phyloP scores from a whole-genome alignment of 2,329 filamentous ascomycete species.

The Davidsoniella virescens region DNA sequence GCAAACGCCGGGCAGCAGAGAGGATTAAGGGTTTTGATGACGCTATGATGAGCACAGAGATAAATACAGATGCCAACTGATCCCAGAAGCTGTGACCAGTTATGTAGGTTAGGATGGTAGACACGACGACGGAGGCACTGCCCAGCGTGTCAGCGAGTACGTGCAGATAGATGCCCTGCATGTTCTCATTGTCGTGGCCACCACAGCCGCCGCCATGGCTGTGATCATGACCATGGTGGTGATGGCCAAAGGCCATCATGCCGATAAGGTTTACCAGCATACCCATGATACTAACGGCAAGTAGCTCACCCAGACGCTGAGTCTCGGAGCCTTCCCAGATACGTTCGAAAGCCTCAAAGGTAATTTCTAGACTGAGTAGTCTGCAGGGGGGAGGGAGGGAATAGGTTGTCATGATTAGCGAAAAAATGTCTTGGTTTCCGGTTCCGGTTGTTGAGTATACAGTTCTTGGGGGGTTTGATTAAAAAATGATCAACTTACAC shows the following conservation, averaged over 20 bases:
- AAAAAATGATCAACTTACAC: constrained; percentile 39
- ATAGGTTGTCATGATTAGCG: background rate
- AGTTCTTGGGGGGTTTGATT: background rate
- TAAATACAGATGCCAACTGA: constrained; percentile 82
- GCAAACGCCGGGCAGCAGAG: constrained; percentile 64
- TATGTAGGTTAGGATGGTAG: constrained; percentile 72
- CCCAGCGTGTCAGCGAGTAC: constrained; percentile 89
- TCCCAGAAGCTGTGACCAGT: constrained; percentile 91
- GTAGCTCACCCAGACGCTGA: constrained; percentile 67
- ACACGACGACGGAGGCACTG: constrained; percentile 85
- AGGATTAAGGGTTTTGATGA: constrained; percentile 78
- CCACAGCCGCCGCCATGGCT: constrained; percentile 21
- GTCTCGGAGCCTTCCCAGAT: constrained; percentile 72
- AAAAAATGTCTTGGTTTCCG: background rate
- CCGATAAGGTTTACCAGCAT: constrained; percentile 84
- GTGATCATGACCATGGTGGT: constrained; percentile 39
- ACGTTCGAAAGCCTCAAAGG: constrained; percentile 83
- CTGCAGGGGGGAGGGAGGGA: constrained; percentile 24
- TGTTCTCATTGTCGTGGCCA: constrained; percentile 83
- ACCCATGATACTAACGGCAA: constrained; percentile 75
- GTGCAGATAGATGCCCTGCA: constrained; percentile 93
- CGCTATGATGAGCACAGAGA: constrained; percentile 83
- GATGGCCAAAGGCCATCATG: constrained; percentile 65
- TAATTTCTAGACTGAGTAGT: constrained; percentile 88
- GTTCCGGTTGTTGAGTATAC: background rate